Percentiles rank a stretch among this genome's conserved stretches.
Evolutionary conservation across 2,329 filamentous ascomycete species (phyloP).

Genomic region (Pseudocercospora pini-densiflorae): DNA sequence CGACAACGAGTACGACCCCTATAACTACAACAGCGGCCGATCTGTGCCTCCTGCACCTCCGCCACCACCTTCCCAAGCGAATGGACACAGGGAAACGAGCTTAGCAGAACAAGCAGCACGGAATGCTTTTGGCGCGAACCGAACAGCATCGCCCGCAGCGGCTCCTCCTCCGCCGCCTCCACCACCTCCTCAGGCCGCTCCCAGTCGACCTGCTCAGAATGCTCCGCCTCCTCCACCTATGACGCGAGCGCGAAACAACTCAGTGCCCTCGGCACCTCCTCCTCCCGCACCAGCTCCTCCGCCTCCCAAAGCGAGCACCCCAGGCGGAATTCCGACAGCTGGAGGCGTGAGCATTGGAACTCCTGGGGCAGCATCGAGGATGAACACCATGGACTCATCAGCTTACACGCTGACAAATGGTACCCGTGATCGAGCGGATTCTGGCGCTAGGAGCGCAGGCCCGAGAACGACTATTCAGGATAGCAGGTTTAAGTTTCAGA

Average conservation of each 20-base stretch:
- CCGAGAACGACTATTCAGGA: conserved; percentile 55
- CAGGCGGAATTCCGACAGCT: conserved; percentile 35
- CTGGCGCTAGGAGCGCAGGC: conserved; percentile 24
- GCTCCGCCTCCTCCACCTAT: conserved; percentile 50
- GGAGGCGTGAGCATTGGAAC: conserved; percentile 30
- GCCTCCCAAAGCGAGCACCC: conserved; percentile 34
- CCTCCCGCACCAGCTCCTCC: conserved; percentile 40
- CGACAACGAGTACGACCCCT: conserved; percentile 31
- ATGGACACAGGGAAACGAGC: conserved; percentile 47
- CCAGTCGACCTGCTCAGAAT: conserved; percentile 40
- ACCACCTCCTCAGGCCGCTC: conserved; percentile 39
- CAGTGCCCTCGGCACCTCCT: conserved; percentile 36
- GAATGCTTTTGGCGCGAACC: conserved; percentile 54
- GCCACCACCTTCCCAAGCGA: conserved; percentile 41
- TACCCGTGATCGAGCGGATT: conserved; percentile 28
- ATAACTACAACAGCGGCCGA: conserved; percentile 21
- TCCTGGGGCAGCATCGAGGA: conserved; percentile 13
- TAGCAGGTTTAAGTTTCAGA: conserved; percentile 82
- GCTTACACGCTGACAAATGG: conserved; percentile 48
- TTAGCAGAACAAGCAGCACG: conserved; percentile 64
- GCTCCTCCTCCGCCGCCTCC: conserved; percentile 46
- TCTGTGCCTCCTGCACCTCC: conserved; percentile 64
- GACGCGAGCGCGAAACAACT: conserved; percentile 16
- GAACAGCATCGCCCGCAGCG: conserved; percentile 42
- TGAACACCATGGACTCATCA: conserved; percentile 33